phyloP scores from a whole-genome alignment of 805 yeast species.

The Ogataea saltuana region DNA sequence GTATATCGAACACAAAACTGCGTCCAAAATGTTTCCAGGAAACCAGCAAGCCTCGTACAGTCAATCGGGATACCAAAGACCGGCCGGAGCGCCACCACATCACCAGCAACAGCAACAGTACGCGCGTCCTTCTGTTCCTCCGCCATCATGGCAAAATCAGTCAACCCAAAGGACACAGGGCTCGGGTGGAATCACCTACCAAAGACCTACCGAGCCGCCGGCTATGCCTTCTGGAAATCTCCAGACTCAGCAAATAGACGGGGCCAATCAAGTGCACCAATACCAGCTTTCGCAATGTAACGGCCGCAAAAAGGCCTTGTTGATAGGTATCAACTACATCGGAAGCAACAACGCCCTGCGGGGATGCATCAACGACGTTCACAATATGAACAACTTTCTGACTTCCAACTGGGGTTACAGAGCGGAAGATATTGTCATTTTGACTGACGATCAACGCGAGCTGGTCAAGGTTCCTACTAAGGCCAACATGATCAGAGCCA shows the following conservation, averaged over 20 bases:
- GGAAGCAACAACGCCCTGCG: conserved; percentile 61
- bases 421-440: conserved; percentile 56
- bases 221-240: conserved; percentile 22
- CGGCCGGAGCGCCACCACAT: conserved; percentile 21
- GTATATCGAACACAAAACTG: too few species aligned
- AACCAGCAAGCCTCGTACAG: conserved; percentile 17
- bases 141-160: conserved; percentile 19
- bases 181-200: conserved; percentile 13
- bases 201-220: conserved; percentile 17
- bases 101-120: conserved; percentile 10
- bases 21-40: conserved; percentile 22
- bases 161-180: conserved; percentile 10
- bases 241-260: conserved; percentile 31
- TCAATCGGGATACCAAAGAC: conserved; percentile 22
- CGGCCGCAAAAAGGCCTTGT: conserved; percentile 71
- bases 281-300: conserved; percentile 66
- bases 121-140: conserved; percentile 16
- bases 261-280: conserved; percentile 33
- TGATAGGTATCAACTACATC: conserved; percentile 77
- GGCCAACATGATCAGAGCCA: conserved; percentile 71
- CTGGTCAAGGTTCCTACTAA: conserved; percentile 57
- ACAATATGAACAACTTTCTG: conserved; percentile 45
- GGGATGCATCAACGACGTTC: conserved; percentile 82
- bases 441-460: conserved; percentile 57
- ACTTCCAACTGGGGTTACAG: conserved; percentile 46